Evolutionary conservation across 495 filamentous ascomycete species (phyloP).

Genomic region (Xylaria flabelliformis): DNA sequence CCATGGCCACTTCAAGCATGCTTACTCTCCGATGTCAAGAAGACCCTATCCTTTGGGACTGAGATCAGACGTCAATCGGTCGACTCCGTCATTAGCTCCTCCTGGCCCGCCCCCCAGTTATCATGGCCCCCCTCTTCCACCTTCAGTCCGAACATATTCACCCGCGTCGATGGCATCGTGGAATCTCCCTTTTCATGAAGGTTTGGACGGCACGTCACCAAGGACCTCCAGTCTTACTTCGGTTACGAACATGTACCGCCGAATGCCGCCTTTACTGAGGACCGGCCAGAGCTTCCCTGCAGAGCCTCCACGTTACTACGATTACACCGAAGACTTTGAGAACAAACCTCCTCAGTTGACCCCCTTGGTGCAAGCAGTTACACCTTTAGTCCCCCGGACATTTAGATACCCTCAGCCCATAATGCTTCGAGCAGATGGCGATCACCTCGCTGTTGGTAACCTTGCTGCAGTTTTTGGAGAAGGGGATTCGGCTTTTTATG

Average conservation of each 20-base stretch:
- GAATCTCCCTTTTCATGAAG: slow-evolving; percentile 34
- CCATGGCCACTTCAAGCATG: slow-evolving; percentile 51
- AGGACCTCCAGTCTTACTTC: slow-evolving; percentile 51
- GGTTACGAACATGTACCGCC: slow-evolving; percentile 49
- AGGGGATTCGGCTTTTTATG: slow-evolving; percentile 36
- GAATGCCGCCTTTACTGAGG: slow-evolving; percentile 32
- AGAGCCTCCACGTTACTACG: slow-evolving; percentile 51
- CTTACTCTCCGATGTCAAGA: slow-evolving; percentile 44
- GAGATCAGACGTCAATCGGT: slow-evolving; percentile 46
- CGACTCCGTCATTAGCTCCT: slow-evolving; percentile 43
- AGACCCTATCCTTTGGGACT: slow-evolving; percentile 41
- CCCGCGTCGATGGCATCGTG: slow-evolving; percentile 38
- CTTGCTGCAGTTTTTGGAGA: slow-evolving; percentile 34
- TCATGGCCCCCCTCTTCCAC: slow-evolving; percentile 28
- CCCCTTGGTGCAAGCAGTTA: slow-evolving; percentile 39
- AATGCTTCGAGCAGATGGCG: slow-evolving; percentile 39
- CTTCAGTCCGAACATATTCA: slow-evolving; percentile 35
- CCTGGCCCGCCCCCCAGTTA: slow-evolving; percentile 38
- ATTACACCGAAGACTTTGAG: slow-evolving; percentile 61
- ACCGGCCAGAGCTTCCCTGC: slow-evolving; percentile 26
- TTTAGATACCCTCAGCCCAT: slow-evolving; percentile 37
- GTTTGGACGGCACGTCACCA: slow-evolving; percentile 31
- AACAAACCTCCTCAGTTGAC: slow-evolving; percentile 28
- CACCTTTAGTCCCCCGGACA: slow-evolving; percentile 44
- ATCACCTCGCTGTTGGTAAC: slow-evolving; percentile 13